These are phyloP conservation scores for Microcyclospora pomicola DNA, from an alignment of 2,329 filamentous ascomycete genomes.

Conservation along the genomic window DNA sequence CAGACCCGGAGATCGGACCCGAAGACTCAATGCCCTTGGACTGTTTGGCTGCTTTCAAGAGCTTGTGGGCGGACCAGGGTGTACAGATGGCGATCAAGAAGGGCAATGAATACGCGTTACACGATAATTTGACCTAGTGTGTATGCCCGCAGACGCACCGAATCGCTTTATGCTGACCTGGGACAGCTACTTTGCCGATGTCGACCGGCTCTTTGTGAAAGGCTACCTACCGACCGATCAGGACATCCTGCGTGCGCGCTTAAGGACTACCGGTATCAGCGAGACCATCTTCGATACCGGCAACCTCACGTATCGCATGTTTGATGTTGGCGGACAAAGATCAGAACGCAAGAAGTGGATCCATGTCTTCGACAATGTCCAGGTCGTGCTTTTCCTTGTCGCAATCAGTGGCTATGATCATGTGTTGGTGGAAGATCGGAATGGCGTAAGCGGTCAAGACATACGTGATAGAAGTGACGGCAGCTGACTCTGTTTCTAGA, in stretches of 20 bases:
- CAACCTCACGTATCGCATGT: conserved; percentile 90
- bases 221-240: conserved; percentile 85
- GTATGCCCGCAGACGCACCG: conserved; percentile 22
- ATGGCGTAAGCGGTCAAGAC: conserved; percentile 53
- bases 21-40: conserved; percentile 68
- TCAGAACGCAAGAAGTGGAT: conserved; percentile 97
- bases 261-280: conserved; percentile 89
- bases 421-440: conserved; percentile 89
- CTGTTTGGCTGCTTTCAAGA: conserved; percentile 68
- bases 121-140: conserved; percentile 91
- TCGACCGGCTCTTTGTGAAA: conserved; percentile 48
- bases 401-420: conserved; percentile 95
- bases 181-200: conserved; percentile 61
- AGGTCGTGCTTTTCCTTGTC: conserved; percentile 82
- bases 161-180: conserved; percentile 5
- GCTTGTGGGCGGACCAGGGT: conserved; percentile 69
- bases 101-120: conserved; percentile 90
- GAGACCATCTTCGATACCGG: conserved; percentile 89
- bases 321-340: conserved; percentile 82
- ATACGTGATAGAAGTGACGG: background rate
- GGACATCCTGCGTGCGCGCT: conserved; percentile 77
- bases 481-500: conserved; percentile 21
- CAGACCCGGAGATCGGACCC: conserved; percentile 68
- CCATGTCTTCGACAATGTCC: conserved; percentile 89
- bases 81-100: conserved; percentile 80